phyloP scores from a whole-genome alignment of 306 rosid genomes.

The Prunus fruticosa region DNA sequence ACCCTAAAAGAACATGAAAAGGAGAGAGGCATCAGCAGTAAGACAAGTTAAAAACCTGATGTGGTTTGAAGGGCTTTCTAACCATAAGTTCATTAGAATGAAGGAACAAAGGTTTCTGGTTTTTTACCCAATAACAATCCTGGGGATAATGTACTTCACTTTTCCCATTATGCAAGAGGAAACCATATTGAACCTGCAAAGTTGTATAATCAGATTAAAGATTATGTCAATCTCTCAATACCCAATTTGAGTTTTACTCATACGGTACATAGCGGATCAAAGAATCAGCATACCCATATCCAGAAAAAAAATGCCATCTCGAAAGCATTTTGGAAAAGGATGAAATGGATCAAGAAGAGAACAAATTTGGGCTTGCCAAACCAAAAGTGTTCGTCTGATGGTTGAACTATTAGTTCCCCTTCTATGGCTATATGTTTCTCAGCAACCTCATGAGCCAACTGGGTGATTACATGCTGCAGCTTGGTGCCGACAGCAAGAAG shows the following conservation, averaged over 20 bases:
- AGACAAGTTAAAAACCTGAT: neutral
- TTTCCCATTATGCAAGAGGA: constrained; percentile 94
- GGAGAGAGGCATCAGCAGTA: neutral
- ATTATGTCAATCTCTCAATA: neutral
- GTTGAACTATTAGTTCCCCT: constrained; percentile 79
- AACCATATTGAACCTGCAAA: constrained; percentile 65
- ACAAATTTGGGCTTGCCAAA: constrained; percentile 63
- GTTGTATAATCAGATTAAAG: constrained; percentile 3
- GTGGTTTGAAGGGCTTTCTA: neutral
- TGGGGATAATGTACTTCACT: constrained; percentile 60
- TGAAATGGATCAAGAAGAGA: constrained; percentile 87
- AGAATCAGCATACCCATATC: constrained; percentile 66
- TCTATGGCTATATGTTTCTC: constrained; percentile 84
- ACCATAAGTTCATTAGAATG: neutral
- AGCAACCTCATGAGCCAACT: constrained; percentile 89
- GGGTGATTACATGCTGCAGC: constrained; percentile 76
- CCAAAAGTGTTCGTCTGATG: constrained; percentile 91
- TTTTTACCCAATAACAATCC: constrained; percentile 81
- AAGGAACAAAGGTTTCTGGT: neutral
- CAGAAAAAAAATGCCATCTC: constrained; percentile 95
- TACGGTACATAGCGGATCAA: neutral
- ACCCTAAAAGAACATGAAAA: constrained; percentile 37
- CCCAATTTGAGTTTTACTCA: neutral
- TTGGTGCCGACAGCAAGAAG: constrained; percentile 89
- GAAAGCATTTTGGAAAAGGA: constrained; percentile 94